Evolutionary conservation across 2,329 filamentous ascomycete genomes (phyloP), one percentile per base, ranked within the genome.

Genomic region (Phialemonium atrogriseum): DNA sequence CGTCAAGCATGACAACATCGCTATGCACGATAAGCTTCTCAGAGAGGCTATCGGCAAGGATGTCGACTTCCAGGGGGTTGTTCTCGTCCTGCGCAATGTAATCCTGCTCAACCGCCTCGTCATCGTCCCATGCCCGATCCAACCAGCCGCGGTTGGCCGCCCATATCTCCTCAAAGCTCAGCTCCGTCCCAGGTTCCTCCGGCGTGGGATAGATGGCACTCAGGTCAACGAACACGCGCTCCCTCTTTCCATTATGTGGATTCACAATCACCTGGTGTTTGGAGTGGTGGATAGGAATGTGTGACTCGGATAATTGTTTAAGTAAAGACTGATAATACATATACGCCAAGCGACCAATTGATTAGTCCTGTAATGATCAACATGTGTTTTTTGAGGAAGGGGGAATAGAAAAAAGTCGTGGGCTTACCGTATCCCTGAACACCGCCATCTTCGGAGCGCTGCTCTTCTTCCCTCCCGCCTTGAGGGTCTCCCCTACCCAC

Each of bases 281-380:
- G 21, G 70, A 70, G 63, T 82, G 72, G 64, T 81, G 60, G 71
- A 82, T 69, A 61, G 80, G 63, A 62, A 77, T 72, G 60, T 73
- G 73, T 40, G 66, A 64, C 54, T 66, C 62, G 61, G 76, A 64
- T 63, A 77, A 68, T 62, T 73, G 72, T 50, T 68, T 62, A 51
- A 68, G 61, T 58, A 66, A 51, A 58, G 66, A 73, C 74, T 79
- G 66, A 52, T 55, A 51, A 60, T 53, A 61, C 50, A 59, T 45
- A 56, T 29, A 52, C 42, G 36, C 51, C 46, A 50, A 48, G 43
- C 48, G 46, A 48, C 54, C 59, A 55, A 51, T 44, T 41, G 55
- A 89, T 95, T 94, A 95, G 88, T 94, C 87, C 88, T 95, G 75
- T 74, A 69, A 73, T 78, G 70, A 87, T 91, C 85, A 91, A 91